Evolutionary conservation across 441 rosid species (phyloP), one percentile per base, ranked within the genome.

Genomic region (Cnidoscolus chayamansa): DNA sequence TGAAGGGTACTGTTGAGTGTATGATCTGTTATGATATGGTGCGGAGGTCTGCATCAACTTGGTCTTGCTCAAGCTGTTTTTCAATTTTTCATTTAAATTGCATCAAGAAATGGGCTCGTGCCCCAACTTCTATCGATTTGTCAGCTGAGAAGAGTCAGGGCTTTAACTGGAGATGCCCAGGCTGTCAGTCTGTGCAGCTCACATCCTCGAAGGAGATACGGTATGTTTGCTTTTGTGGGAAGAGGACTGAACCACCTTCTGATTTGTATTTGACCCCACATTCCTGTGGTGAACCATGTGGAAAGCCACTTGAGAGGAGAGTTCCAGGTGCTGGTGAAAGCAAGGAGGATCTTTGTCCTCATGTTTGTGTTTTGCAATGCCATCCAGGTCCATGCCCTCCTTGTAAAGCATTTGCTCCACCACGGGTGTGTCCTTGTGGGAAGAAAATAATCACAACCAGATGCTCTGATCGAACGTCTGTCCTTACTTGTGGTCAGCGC

Each of bases 311-410:
- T 69, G 97, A 90, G 85, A 88, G 80, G 79, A 87, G 80, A 78
- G 67, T 79, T 71, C 78, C 72, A 6, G 70, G 75, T 60, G 67
- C 81, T 48, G 85, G 74, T 68, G 78, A 57, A 66, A 80, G 74
- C 66, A 72, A 80, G 65, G 97, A 93, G 67, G 87, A 90, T 82
- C 79, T 80, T 72, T 96, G 99, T 55, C 98, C 97, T 73, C 99
- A 93, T 82, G 76, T 81, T 74, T 96, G 99, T 81, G 98, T 93
- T 67, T 78, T 96, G 91, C 98, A 90, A 79, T 96, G 98, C 76
- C 99, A 96, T 67, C 99, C 97, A 35, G 99, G 98, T 58, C 99
- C 99, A 31, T 96, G 99, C 82, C 98, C 99, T 81, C 97, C 99
- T 43, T 93, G 97, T 76, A 96, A 90, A 83, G 90, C 93, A 16